Conservation (phyloP, 352 stramenopile genomes). For the Globisporangium spiculum region DNA sequence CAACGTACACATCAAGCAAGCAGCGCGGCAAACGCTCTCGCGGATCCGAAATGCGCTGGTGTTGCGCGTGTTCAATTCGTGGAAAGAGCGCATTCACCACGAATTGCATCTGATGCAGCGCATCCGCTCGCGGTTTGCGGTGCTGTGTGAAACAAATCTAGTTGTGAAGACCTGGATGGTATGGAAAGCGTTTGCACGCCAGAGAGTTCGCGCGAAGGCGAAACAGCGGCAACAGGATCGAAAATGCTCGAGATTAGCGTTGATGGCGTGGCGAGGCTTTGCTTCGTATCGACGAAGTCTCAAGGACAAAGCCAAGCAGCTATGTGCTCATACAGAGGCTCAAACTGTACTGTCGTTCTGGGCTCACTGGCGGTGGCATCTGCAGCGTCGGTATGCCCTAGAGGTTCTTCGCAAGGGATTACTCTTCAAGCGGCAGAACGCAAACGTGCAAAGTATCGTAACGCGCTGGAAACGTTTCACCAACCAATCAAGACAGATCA, state of each 20-base stretch:
- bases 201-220: slow-evolving; percentile 5
- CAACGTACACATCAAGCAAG: background rate
- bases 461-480: background rate
- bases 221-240: slow-evolving; percentile 1
- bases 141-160: slow-evolving; percentile 27
- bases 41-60: slow-evolving; percentile 19
- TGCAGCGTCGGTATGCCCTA: background rate
- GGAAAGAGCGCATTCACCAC: slow-evolving; percentile 24
- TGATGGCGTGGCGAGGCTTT: slow-evolving; percentile 5
- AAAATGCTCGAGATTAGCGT: background rate
- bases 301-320: background rate
- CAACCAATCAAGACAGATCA: background rate
- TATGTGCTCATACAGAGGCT: background rate
- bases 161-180: slow-evolving; percentile 11
- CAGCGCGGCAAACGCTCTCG: background rate
- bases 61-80: slow-evolving; percentile 34
- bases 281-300: background rate
- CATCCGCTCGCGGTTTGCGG: slow-evolving; percentile 32
- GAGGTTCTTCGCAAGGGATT: background rate
- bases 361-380: slow-evolving; percentile 7
- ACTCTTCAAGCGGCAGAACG: background rate
- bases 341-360: background rate
- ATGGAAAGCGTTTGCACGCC: slow-evolving; percentile 20
- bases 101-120: slow-evolving; percentile 14
- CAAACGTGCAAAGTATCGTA: background rate